phyloP scores from a whole-genome alignment of 2,329 filamentous ascomycete genomes.

The Pestalotiopsis sp. region DNA sequence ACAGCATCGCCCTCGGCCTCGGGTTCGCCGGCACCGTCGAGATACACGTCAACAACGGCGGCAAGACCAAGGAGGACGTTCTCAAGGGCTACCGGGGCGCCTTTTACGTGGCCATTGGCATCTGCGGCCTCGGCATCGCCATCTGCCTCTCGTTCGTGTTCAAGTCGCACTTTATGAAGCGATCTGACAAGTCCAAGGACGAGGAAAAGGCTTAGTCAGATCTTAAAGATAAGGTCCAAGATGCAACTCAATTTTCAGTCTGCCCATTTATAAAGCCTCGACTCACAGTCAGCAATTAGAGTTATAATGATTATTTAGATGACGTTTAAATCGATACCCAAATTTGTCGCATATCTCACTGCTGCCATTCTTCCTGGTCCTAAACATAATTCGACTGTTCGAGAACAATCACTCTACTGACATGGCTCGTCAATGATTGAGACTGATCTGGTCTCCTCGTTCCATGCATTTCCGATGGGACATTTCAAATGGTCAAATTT shows the following conservation, averaged over 20 bases:
- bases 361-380: too few relatives aligned
- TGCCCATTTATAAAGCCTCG: too few relatives aligned
- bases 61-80: constrained; percentile 30
- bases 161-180: constrained; percentile 21
- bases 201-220: constrained; percentile 12
- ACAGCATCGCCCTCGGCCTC: constrained; percentile 57
- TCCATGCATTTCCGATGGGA: too few relatives aligned
- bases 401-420: too few relatives aligned
- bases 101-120: constrained; percentile 44
- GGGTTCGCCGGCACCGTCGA: constrained; percentile 59
- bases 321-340: too few relatives aligned
- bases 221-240: background rate
- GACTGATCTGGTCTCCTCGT: too few relatives aligned
- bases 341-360: too few relatives aligned
- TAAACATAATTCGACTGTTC: too few relatives aligned
- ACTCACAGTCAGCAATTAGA: too few relatives aligned
- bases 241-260: background rate
- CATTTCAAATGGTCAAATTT: too few relatives aligned
- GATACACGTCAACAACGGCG: constrained; percentile 37
- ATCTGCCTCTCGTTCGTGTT: constrained; percentile 33
- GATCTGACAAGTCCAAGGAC: background rate
- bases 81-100: constrained; percentile 39
- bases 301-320: too few relatives aligned
- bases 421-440: too few relatives aligned
- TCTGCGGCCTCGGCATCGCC: constrained; percentile 38